Evolutionary conservation across 768 basidiomycete genomes (phyloP).

Genomic region (Boletus tylopilopsis): DNA sequence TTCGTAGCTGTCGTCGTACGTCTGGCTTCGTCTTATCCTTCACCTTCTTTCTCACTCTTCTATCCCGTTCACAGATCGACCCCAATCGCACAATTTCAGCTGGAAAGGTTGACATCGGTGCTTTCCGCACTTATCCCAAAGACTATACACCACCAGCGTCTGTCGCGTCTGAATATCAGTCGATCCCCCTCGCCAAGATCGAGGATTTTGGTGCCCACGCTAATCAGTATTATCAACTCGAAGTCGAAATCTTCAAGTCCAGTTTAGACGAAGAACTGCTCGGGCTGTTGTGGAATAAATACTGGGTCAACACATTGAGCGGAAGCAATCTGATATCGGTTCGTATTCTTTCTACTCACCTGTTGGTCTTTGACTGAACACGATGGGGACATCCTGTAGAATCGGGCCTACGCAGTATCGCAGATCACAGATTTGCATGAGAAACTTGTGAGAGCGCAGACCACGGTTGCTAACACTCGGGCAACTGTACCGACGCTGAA

Average conservation of each 20-base stretch:
- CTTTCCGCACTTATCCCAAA: slow-evolving; percentile 96
- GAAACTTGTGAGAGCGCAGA: slow-evolving; percentile 76
- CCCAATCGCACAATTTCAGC: slow-evolving; percentile 98
- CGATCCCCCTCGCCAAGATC: slow-evolving; percentile 94
- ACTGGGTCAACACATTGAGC: slow-evolving; percentile 97
- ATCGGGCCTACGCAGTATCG: slow-evolving; percentile 89
- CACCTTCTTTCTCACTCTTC: neutral
- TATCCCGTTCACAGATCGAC: slow-evolving; percentile 62
- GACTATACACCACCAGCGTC: slow-evolving; percentile 81
- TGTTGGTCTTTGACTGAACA: neutral
- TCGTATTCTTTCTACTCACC: slow-evolving; percentile 21
- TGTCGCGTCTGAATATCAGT: slow-evolving; percentile 83
- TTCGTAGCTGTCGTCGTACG: slow-evolving; percentile 95
- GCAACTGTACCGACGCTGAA: slow-evolving; percentile 52
- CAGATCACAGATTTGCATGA: slow-evolving; percentile 88
- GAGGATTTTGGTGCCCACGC: slow-evolving; percentile 99
- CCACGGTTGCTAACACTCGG: slow-evolving; percentile 53
- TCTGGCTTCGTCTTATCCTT: slow-evolving; percentile 7
- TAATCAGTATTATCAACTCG: slow-evolving; percentile 91
- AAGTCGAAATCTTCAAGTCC: slow-evolving; percentile 94
- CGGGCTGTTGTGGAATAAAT: slow-evolving; percentile 96
- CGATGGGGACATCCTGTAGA: slow-evolving; percentile 45
- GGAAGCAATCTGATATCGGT: slow-evolving; percentile 93
- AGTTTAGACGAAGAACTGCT: slow-evolving; percentile 83
- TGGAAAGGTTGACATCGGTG: slow-evolving; percentile 98